Conservation (phyloP, 2,329 filamentous ascomycete species). For the Paraphaeosphaeria sporulosa region DNA sequence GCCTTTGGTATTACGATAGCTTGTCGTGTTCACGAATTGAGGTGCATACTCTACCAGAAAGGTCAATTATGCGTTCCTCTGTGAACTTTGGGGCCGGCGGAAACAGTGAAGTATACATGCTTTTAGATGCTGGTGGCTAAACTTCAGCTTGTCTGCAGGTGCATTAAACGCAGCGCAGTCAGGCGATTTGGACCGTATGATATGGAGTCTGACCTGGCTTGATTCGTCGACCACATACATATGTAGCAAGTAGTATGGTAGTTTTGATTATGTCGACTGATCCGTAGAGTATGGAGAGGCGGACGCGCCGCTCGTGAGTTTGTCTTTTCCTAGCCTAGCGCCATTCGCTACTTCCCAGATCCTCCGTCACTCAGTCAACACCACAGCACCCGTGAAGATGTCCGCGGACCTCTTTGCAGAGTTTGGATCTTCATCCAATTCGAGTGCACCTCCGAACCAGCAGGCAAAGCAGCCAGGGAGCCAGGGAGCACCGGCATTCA, state of each 20-base stretch:
- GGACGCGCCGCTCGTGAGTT: constrained; percentile 1
- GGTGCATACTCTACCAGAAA: too few relatives aligned
- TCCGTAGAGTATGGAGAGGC: neutral
- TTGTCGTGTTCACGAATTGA: too few relatives aligned
- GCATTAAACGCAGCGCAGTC: neutral
- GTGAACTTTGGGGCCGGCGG: constrained; percentile 53
- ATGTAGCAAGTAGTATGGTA: neutral
- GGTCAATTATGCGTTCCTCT: constrained; percentile 53
- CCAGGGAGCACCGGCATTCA: constrained; percentile 31
- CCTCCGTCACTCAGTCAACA: constrained; percentile 18
- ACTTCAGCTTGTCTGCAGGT: neutral
- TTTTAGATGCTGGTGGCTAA: neutral
- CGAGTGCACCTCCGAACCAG: constrained; percentile 24
- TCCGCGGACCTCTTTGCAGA: constrained; percentile 48
- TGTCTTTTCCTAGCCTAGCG: constrained; percentile 28
- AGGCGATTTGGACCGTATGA: neutral
- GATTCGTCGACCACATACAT: too few relatives aligned
- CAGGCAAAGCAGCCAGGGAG: constrained; percentile 17
- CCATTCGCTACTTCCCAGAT: constrained; percentile 22
- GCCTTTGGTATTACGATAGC: too few relatives aligned
- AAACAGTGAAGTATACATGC: constrained; percentile 28
- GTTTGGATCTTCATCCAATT: constrained; percentile 32
- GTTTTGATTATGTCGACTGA: too few relatives aligned
- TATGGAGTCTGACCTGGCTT: too few relatives aligned
- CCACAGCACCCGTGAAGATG: constrained; percentile 29